Evolutionary conservation across 2,329 filamentous ascomycete genomes (phyloP), one percentile per base, ranked within the genome.

Genomic region (Fusarium guadeloupense): DNA sequence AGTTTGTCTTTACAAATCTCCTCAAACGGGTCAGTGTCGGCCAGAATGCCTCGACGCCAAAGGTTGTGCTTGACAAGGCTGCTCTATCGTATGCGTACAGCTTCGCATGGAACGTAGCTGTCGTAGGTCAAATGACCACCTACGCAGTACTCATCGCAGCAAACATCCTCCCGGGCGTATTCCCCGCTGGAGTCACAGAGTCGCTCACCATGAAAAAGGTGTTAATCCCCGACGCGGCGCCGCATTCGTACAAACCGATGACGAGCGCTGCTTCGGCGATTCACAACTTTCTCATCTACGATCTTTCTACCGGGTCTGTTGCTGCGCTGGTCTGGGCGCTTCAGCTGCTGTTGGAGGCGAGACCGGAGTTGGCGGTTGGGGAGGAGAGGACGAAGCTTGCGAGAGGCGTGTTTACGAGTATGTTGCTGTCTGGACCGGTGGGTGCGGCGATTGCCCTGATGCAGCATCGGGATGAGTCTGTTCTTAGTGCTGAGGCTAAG

Each of bases 221-320:
- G 1, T 72, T 72, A 8, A 4, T 64, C 3, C 70, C 70, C 0
- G 61, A 64, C 3, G 61, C 54, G 1, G 13, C 45, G 6, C 62
- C 62, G 6, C 68, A 70, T 42, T 56, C 66, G 0, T 48, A 48
- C 14, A 23, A 39, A 3, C 62, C 54, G 3, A 68, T 69, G 66
- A 37, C 35, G 4, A 64, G 61, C 1, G 44, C 67, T 6, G 63
- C 52, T 4, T 33, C 50, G 1, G 67, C 62, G 0, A 52, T 65
- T 2, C 69, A 69, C 12, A 64, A 67, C 12, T 70, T 70, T 31
- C 42, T 72, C n/a, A 46, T 54, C n/a, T 72, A 67, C 17, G 70
- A 72, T n/a, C 34, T 71, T 9, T 62, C 58, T 6, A 35, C 47
- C 3, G 70, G 70, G 1, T 66, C 67, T 17, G 21, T 53, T 1